A percentile compares a stretch with the other conserved stretches of the same genome.
Evolutionary conservation across 2,329 filamentous ascomycete species (phyloP).

Genomic region (Aurifilum marmelostoma): DNA sequence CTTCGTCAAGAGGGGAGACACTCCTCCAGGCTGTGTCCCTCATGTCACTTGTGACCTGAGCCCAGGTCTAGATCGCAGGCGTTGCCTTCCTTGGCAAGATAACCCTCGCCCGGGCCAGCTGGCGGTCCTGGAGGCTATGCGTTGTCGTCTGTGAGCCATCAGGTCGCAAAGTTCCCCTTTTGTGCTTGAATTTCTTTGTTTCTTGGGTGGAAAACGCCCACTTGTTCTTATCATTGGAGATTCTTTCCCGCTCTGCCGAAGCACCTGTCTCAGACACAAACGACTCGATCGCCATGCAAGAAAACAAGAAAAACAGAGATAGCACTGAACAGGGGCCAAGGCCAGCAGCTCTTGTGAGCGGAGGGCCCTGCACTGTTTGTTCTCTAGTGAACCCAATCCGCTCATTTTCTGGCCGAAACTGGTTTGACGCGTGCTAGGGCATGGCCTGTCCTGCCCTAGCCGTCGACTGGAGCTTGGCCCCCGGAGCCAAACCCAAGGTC

Average conservation of each 20-base stretch:
- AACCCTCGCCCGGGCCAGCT: background rate
- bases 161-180: background rate
- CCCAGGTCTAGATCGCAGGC: constrained; percentile 12
- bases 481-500: background rate
- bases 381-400: background rate
- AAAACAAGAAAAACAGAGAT: background rate
- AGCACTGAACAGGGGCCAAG: constrained; percentile 5
- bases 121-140: constrained; percentile 1
- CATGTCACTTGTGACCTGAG: constrained; percentile 1
- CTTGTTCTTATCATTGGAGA: background rate
- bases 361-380: background rate
- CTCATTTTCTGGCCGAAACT: constrained; percentile 6
- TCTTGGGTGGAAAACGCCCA: background rate
- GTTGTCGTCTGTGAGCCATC: constrained; percentile 9
- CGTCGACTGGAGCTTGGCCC: background rate
- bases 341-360: background rate
- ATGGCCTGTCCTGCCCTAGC: background rate
- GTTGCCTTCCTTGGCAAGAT: background rate
- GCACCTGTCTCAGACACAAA: constrained; percentile 24
- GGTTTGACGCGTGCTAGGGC: constrained; percentile 6
- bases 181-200: background rate
- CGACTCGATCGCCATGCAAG: constrained; percentile 16
- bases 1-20: background rate
- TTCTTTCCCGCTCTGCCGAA: background rate
- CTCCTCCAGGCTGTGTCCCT: constrained; percentile 4